Evolutionary conservation across 805 yeast species (phyloP).

Genomic region (Candida takata): DNA sequence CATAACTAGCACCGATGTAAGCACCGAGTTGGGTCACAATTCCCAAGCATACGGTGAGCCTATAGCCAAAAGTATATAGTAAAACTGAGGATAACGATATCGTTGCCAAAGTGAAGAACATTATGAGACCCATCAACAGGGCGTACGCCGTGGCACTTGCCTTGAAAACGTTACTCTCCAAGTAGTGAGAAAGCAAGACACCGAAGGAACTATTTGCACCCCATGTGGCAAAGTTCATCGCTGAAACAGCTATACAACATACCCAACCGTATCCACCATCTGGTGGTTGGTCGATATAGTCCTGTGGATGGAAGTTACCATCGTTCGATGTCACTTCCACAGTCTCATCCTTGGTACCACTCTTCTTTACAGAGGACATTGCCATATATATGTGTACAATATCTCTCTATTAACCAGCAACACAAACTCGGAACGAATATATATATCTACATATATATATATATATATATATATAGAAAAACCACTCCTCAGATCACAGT

Average conservation of each 20-base stretch:
- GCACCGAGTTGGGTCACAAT: conserved; percentile 38
- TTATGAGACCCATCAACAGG: conserved; percentile 45
- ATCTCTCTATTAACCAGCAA: too few relatives aligned
- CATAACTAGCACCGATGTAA: conserved; percentile 44
- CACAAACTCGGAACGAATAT: too few relatives aligned
- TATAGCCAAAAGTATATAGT: conserved; percentile 38
- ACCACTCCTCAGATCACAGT: too few relatives aligned
- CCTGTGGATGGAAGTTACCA: conserved; percentile 22
- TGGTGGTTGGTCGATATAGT: conserved; percentile 33
- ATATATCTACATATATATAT: too few relatives aligned
- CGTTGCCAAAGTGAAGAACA: conserved; percentile 43
- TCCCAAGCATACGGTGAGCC: conserved; percentile 32
- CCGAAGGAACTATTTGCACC: conserved; percentile 45
- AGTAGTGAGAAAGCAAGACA: conserved; percentile 44
- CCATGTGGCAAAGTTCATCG: conserved; percentile 25
- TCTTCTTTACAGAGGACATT: too few relatives aligned
- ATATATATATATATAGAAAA: too few relatives aligned
- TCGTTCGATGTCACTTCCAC: too few relatives aligned
- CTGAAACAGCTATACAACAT: conserved; percentile 29
- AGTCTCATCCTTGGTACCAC: too few relatives aligned
- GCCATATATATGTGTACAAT: too few relatives aligned
- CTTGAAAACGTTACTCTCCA: conserved; percentile 33
- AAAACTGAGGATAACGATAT: conserved; percentile 42
- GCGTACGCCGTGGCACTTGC: conserved; percentile 48
- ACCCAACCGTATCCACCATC: conserved; percentile 48